Base-by-base conservation (phyloP, 2,329 filamentous ascomycete species). In the Akanthomyces lecanii region DNA sequence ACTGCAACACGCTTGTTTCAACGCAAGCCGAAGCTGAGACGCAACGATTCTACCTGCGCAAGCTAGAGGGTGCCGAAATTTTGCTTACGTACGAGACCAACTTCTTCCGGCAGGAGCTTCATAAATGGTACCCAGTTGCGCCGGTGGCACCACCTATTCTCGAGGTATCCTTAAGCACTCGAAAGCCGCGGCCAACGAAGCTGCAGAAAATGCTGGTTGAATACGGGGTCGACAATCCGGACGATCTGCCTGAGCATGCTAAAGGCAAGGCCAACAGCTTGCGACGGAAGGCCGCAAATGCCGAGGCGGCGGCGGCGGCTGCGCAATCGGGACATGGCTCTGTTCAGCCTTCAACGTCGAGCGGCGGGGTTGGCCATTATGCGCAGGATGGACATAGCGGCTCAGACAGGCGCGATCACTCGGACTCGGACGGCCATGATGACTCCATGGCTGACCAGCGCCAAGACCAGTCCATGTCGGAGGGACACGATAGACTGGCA, bases 41-140 rank as follows among this genome's bases (percentile, higher is more conserved):
- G 0, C 89, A 97, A 74, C 87, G 96, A 6, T 99, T 99, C 76
- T 98, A 97, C 70, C 81, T 99, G 47, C 90, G 95, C 63, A 99
- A 99, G 78, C 92, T 99, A 61, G 95, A 99, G 77, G 95, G 95
- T 3, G 93, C 95, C 1, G 95, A 99, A 73, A 93, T 99, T 58
- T 82, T 99, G 3, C 81, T 99, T 2, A 85, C 93, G 0, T 89
- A 89, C 63, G 95, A 99, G 77, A 97, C 94, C n/a, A 99, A 99
- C 72, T 97, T 96, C 75, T 94, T 99, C 79, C 88, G 94, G 28
- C 92, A 97, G 73, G 92, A 97, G 72, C 82, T 99, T 63, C 95
- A 99, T 76, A 96, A 92, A 72, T 97, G 91, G 90, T 92, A 89
- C 45, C 93, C 93, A 3, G 91, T 98, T 30, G 93, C 95, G 1